Evolutionary conservation across 2,329 filamentous ascomycete genomes (phyloP).

Genomic region (Aspergillus sp.): DNA sequence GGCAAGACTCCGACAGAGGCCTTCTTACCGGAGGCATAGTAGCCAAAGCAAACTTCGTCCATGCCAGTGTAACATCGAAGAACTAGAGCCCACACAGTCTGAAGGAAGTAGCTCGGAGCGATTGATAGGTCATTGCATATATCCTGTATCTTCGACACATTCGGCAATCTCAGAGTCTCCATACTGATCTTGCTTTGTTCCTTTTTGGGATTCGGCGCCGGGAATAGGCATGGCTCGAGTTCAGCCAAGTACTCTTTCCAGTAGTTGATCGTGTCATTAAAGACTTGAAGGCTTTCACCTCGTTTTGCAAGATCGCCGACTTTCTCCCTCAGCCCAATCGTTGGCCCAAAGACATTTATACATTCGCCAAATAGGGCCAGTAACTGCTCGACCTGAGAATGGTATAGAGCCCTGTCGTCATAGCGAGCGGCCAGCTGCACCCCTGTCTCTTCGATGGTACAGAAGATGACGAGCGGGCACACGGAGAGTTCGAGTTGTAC

Average conservation of each 20-base stretch:
- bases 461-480: conserved; percentile 14
- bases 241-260: conserved; percentile 48
- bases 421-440: conserved; percentile 9
- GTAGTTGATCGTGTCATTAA: conserved; percentile 38
- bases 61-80: conserved; percentile 44
- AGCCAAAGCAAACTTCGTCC: conserved; percentile 49
- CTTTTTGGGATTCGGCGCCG: conserved; percentile 24
- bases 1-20: conserved; percentile 22
- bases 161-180: conserved; percentile 20
- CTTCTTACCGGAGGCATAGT: conserved; percentile 32
- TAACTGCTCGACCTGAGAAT: conserved; percentile 10
- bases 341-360: conserved; percentile 7
- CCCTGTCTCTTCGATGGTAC: neutral
- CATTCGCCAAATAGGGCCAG: conserved; percentile 10
- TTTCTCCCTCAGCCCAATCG: conserved; percentile 15
- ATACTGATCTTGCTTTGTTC: conserved; percentile 8
- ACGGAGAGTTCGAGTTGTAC: neutral
- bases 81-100: conserved; percentile 47
- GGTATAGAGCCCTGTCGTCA: conserved; percentile 9
- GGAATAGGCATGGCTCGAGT: conserved; percentile 50
- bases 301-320: conserved; percentile 20
- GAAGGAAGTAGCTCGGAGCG: conserved; percentile 29
- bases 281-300: conserved; percentile 22
- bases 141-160: conserved; percentile 21
- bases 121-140: conserved; percentile 24